Evolutionary conservation across 129 eudicot species (phyloP), one percentile per base, ranked within the genome.

Genomic region (Escallonia herrerae): DNA sequence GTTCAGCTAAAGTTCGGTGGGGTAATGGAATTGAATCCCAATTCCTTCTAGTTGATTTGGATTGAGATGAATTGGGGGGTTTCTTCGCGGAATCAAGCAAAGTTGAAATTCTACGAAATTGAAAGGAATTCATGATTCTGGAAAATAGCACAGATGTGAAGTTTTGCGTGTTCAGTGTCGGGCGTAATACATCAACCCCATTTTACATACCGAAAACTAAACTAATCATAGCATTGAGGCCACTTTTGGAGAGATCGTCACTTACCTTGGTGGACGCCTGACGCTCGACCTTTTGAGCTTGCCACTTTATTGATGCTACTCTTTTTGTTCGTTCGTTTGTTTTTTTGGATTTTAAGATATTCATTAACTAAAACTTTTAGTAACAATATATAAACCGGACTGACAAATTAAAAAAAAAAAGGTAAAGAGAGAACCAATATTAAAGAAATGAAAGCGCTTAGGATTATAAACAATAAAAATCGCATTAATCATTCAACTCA

Each of bases 21-120:
- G 97, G 97, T 9, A 91, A 68, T 62, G 91, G 86, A 62, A 80
- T 77, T 43, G 86, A 69, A 46, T 38, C 56, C 76, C 77, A 55
- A 40, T 64, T 73, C 9, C 42, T 70, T 15, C 41, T 70, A 63
- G 48, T 81, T 53, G 61, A 62, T 40, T 76, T 58, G 40, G 59
- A 51, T 39, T 64, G 49, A 46, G 66, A 50, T 40, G 67, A 56
- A 67, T 15, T 51, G 46, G 78, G 76, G 64, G 40, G 79, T 65
- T 61, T 67, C 40, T 55, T 63, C 66, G 83, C 14, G 4, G 74
- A 51, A 60, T 76, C 43, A 50, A 73, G 57, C 22, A 76, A 73
- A 10, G 89, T 77, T 60, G 84, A 78, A 22, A 81, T 45, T 43
- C 68, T 49, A 60, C 81, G 82, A 14, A 73, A 59, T 57, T 69